These are phyloP conservation scores for Mortierella sp. DNA, from an alignment of 371 early-diverging fungal genomes.

Conservation along the genomic window DNA sequence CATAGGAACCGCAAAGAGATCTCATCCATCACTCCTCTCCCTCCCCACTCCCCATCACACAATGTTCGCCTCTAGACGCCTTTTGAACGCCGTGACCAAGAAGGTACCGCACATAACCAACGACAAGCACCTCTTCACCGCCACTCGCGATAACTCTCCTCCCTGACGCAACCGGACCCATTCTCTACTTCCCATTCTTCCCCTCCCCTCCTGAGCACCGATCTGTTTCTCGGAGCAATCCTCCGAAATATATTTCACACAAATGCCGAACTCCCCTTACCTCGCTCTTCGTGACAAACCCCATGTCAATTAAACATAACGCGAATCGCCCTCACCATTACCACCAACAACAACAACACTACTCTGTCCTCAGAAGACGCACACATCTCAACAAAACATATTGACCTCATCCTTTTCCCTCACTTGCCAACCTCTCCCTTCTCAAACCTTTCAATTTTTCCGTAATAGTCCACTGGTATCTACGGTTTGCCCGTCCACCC, in stretches of 20 bases:
- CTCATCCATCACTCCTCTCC: conserved; percentile 13
- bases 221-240: conserved; percentile 22
- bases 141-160: background rate
- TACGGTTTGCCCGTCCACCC: conserved; percentile 90
- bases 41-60: conserved; percentile 10
- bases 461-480: conserved; percentile 80
- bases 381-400: background rate
- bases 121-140: background rate
- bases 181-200: background rate
- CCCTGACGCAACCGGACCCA: background rate
- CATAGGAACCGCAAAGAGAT: background rate
- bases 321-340: background rate
- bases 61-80: conserved; percentile 71
- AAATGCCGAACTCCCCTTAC: background rate
- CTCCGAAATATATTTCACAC: conserved; percentile 24
- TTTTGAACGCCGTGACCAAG: conserved; percentile 71
- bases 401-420: background rate
- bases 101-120: conserved; percentile 35
- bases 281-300: background rate
- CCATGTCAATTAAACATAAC: background rate
- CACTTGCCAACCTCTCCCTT: background rate
- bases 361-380: background rate
- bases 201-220: background rate
- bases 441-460: background rate
- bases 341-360: background rate